Evolutionary conservation across 2,329 filamentous ascomycete species (phyloP).

Genomic region (Curvularia sp.): DNA sequence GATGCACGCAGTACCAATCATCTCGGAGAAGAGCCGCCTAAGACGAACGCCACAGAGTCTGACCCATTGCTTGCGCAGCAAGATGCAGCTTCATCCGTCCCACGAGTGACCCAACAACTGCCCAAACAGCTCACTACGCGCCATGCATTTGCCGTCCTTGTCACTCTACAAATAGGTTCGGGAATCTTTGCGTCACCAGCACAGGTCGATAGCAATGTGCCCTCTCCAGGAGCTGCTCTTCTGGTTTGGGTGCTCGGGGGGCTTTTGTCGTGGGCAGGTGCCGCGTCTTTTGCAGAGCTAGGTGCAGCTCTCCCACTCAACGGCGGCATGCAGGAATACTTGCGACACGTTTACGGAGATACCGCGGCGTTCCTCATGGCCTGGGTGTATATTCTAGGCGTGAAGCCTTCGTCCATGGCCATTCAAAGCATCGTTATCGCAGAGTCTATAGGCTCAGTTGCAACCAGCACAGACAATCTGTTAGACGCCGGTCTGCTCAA

Average conservation of each 20-base stretch:
- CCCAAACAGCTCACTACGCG: slow-evolving; percentile 46
- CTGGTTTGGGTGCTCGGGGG: slow-evolving; percentile 68
- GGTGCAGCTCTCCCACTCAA: slow-evolving; percentile 69
- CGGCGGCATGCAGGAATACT: slow-evolving; percentile 69
- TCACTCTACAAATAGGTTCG: slow-evolving; percentile 69
- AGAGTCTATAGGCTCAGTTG: slow-evolving; percentile 58
- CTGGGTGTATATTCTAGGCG: slow-evolving; percentile 70
- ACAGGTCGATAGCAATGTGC: slow-evolving; percentile 68
- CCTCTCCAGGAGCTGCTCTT: slow-evolving; percentile 65
- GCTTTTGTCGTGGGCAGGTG: slow-evolving; percentile 69
- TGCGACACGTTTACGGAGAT: slow-evolving; percentile 67
- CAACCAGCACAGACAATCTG: slow-evolving; percentile 31
- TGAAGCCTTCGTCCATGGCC: slow-evolving; percentile 69
- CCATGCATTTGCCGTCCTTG: slow-evolving; percentile 63
- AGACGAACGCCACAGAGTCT: slow-evolving; percentile 28
- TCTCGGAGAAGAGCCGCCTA: slow-evolving; percentile 18
- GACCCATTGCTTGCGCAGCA: slow-evolving; percentile 37
- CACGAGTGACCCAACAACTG: slow-evolving; percentile 19
- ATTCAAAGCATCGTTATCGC: slow-evolving; percentile 70
- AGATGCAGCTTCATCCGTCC: slow-evolving; percentile 19
- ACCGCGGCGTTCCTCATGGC: slow-evolving; percentile 68
- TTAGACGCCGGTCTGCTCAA: slow-evolving; percentile 39
- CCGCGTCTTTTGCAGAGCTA: slow-evolving; percentile 67
- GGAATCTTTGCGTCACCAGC: slow-evolving; percentile 71
- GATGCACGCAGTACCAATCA: neutral